A percentile compares a stretch with the other conserved stretches of the same genome.
These are phyloP conservation scores for Paramecium tetraurelia DNA, from an alignment of 73 alveolate genomes.

Conservation along the genomic window DNA sequence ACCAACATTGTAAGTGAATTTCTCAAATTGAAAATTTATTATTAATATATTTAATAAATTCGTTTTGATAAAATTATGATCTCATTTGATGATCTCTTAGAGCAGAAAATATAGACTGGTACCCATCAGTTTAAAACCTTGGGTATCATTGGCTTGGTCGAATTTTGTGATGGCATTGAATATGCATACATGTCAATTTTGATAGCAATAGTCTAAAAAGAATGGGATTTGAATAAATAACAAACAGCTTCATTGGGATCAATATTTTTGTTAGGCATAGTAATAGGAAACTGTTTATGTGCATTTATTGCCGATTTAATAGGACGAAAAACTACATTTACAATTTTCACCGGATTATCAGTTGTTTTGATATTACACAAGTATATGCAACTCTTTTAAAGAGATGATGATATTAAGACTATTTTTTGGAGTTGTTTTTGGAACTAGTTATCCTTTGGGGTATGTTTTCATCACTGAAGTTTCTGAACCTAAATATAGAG, in stretches of 20 bases:
- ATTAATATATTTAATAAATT: not conserved
- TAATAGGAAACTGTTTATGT: not conserved
- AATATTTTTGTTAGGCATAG: not conserved
- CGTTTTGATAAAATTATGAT: not conserved
- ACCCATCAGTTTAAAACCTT: not conserved
- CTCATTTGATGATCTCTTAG: conserved; percentile 8
- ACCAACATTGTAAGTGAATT: not conserved
- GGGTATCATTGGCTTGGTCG: not conserved
- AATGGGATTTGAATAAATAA: not conserved
- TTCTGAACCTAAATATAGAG: not conserved
- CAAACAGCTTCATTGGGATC: not conserved
- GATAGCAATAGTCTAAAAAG: not conserved
- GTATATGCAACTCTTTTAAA: not conserved
- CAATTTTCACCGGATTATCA: not conserved
- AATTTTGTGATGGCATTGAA: conserved; percentile 52
- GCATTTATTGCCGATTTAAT: conserved; percentile 13
- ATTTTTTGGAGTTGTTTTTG: conserved; percentile 8
- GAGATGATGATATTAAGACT: not conserved
- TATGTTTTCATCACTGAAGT: conserved; percentile 33
- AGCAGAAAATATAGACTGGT: not conserved
- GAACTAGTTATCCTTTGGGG: conserved; percentile 21
- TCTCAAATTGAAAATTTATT: not conserved
- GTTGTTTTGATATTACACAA: not conserved
- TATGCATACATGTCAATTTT: not conserved
- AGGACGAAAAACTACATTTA: not conserved